Base-by-base conservation (phyloP, 768 basidiomycete species). In the Tulasnella sp. region DNA sequence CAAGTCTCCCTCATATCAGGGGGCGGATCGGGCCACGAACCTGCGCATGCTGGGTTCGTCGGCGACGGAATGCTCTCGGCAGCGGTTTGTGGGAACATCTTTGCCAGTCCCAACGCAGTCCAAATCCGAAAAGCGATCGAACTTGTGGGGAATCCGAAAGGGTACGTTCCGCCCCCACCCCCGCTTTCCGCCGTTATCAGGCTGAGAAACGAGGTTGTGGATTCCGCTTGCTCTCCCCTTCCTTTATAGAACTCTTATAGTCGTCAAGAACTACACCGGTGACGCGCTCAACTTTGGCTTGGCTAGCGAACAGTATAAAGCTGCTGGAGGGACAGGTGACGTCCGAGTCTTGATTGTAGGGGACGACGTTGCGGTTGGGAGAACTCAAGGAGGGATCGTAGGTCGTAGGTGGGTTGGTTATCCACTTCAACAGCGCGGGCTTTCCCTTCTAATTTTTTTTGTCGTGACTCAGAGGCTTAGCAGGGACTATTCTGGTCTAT, bases 281-380 rank as follows among this genome's bases (percentile, higher is more conserved):
- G 95, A 97, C 79, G 87, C 95, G 45, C 89, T 97, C 68, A 94
- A 96, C 81, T 97, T 97, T 80, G 95, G 95, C 31, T 87, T 97
- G 12, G 94, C 94, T 3, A 91, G 89, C 79, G 94, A 97, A 80
- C 91, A 93, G 79, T 91, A 91, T 77, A 68, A 58, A 36, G 90
- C 92, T 3, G 89, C 93, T 5, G 82, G 85, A 69, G 89, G 90
- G 80, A 87, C 91, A 0, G 87, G 91, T 72, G 84, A 84, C 36
- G 87, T 93, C 81, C 89, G 87, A 80, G 92, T 96, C 74, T 85
- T 96, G 38, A 87, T 95, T 58, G 93, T 97, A 6, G 94, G 91
- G 7, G 95, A 97, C 81, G 95, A 97, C 80, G 94, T 96, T 42
- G 91, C 93, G 2, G 94, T 97, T 36, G 93, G 92, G 15, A 88